These are phyloP conservation scores for Gautieria morchelliformis DNA, from an alignment of 768 basidiomycete species.

Conservation along the genomic window DNA sequence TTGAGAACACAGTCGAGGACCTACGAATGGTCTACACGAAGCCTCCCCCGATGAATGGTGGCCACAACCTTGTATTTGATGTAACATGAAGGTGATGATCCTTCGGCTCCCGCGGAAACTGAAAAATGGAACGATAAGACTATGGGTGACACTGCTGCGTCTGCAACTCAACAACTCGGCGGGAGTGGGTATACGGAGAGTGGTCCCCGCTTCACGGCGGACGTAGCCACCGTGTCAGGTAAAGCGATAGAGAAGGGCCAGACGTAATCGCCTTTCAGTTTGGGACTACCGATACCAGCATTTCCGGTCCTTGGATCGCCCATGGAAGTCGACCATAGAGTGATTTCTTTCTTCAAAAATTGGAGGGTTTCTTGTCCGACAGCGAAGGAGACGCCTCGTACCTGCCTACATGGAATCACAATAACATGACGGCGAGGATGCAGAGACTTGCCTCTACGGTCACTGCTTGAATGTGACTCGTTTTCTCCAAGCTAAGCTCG, in stretches of 20 bases:
- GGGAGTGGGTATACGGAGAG: constrained; percentile 34
- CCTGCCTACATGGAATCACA: constrained; percentile 20
- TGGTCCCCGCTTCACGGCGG: constrained; percentile 20
- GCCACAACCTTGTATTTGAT: too few relatives aligned
- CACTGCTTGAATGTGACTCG: constrained; percentile 40
- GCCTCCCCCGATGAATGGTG: too few relatives aligned
- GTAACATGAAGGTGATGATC: constrained; percentile 42
- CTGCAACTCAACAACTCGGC: too few relatives aligned
- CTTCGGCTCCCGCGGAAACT: constrained; percentile 43
- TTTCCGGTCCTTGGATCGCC: too few relatives aligned
- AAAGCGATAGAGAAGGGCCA: too few relatives aligned
- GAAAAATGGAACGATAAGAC: not conserved
- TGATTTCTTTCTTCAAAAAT: constrained; percentile 26
- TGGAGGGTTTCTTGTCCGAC: constrained; percentile 45
- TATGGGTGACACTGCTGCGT: too few relatives aligned
- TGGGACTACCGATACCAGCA: too few relatives aligned
- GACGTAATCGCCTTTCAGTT: too few relatives aligned
- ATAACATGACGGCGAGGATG: constrained; percentile 13
- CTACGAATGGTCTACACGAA: too few relatives aligned
- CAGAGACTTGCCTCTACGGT: constrained; percentile 37
- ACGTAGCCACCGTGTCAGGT: too few relatives aligned
- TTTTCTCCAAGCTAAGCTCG: too few relatives aligned
- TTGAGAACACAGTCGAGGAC: too few relatives aligned
- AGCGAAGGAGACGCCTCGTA: constrained; percentile 38
- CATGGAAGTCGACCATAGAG: constrained; percentile 6